Conservation (phyloP, 805 yeast species). For the Lachancea fermentati region DNA sequence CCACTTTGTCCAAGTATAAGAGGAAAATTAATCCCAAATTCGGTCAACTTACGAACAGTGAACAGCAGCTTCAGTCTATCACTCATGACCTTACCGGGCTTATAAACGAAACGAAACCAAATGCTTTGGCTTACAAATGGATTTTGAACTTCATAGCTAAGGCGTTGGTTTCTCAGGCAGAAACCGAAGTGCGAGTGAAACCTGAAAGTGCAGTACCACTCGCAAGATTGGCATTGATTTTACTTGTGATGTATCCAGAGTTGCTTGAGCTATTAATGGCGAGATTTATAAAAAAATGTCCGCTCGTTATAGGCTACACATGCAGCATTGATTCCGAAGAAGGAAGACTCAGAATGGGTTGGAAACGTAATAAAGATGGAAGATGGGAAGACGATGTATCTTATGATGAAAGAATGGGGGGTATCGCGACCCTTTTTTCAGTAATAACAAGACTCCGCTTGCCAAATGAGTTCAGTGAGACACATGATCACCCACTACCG, state of each 20-base stretch:
- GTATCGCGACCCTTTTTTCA: slow-evolving; percentile 76
- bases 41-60: slow-evolving; percentile 82
- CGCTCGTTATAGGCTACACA: slow-evolving; percentile 76
- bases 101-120: slow-evolving; percentile 42
- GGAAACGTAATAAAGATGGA: slow-evolving; percentile 49
- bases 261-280: slow-evolving; percentile 47
- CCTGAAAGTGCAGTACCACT: slow-evolving; percentile 76
- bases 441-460: slow-evolving; percentile 55
- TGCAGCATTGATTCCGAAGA: slow-evolving; percentile 73
- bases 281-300: slow-evolving; percentile 86
- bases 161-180: slow-evolving; percentile 84
- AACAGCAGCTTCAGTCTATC: slow-evolving; percentile 49
- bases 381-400: slow-evolving; percentile 51
- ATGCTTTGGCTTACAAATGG: slow-evolving; percentile 61
- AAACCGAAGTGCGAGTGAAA: slow-evolving; percentile 79
- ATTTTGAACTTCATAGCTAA: slow-evolving; percentile 78
- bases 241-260: slow-evolving; percentile 46
- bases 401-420: slow-evolving; percentile 82
- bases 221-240: slow-evolving; percentile 54
- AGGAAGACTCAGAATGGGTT: slow-evolving; percentile 84
- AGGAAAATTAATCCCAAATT: slow-evolving; percentile 81
- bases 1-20: slow-evolving; percentile 51
- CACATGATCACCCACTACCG: slow-evolving; percentile 48
- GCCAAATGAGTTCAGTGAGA: slow-evolving; percentile 20
- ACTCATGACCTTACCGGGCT: slow-evolving; percentile 45